These are phyloP conservation scores for Hirschfeldia incana DNA, from an alignment of 345 rosid genomes.

Conservation along the genomic window DNA sequence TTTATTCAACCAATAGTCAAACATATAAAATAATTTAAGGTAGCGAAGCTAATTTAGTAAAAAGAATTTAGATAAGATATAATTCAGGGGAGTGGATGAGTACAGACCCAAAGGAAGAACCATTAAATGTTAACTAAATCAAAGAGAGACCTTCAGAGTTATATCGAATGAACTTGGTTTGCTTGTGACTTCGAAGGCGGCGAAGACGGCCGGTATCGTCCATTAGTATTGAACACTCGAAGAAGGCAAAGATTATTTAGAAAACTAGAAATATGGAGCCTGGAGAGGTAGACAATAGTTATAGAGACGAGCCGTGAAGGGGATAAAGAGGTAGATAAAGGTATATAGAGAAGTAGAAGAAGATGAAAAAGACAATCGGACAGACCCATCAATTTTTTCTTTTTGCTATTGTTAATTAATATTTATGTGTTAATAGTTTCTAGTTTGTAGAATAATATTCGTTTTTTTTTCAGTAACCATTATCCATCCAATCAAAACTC, in stretches of 20 bases:
- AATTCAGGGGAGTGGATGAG: background rate
- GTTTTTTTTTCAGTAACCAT: background rate
- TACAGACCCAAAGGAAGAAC: constrained; percentile 5
- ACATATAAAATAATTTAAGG: background rate
- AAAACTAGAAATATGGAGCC: background rate
- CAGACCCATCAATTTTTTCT: too few species aligned
- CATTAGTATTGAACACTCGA: constrained; percentile 10
- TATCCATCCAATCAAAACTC: background rate
- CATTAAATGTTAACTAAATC: background rate
- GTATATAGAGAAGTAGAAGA: background rate
- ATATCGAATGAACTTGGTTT: constrained; percentile 16
- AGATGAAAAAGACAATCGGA: too few species aligned
- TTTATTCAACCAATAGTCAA: background rate
- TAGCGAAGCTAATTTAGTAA: background rate
- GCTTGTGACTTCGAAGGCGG: constrained; percentile 3
- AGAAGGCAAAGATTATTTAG: background rate
- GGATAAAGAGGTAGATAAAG: background rate
- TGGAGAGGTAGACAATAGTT: background rate
- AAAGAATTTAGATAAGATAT: background rate
- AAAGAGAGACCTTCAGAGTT: constrained; percentile 24
- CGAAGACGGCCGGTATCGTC: constrained; percentile 19
- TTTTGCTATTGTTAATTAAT: too few species aligned
- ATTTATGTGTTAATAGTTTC: too few species aligned
- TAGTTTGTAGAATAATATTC: too few species aligned
- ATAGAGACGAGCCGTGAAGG: background rate